Evolutionary conservation across 257 asterid species (phyloP).

Genomic region (Scutellaria minor): DNA sequence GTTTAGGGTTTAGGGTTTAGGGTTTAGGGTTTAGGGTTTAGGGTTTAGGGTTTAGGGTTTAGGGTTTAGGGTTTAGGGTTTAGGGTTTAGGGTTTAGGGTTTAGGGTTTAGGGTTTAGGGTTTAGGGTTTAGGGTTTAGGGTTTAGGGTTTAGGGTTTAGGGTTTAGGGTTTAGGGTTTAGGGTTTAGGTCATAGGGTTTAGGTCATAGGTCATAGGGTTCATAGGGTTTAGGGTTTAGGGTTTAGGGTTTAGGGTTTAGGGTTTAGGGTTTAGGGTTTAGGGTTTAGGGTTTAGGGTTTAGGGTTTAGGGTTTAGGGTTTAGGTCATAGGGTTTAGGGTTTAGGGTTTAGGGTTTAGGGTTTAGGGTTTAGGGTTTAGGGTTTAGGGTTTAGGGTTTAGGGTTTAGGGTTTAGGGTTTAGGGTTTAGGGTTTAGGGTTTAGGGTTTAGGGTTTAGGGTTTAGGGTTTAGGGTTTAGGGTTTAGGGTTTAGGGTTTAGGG

Average conservation of each 20-base stretch:
- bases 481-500: background rate
- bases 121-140: background rate
- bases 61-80: background rate
- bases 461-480: background rate
- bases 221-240: too few relatives aligned
- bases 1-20: background rate
- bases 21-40: background rate
- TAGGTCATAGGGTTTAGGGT: too few relatives aligned
- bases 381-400: too few relatives aligned
- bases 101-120: background rate
- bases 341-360: too few relatives aligned
- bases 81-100: background rate
- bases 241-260: background rate
- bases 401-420: too few relatives aligned
- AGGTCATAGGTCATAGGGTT: too few relatives aligned
- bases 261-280: background rate
- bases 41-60: background rate
- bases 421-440: background rate
- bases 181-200: too few relatives aligned
- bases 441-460: slow-evolving; percentile 3
- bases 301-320: too few relatives aligned
- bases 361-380: too few relatives aligned
- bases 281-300: too few relatives aligned
- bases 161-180: too few relatives aligned
- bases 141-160: background rate